Conservation (phyloP, 108 stramenopile genomes). For the Cyclotella distinguenda region DNA sequence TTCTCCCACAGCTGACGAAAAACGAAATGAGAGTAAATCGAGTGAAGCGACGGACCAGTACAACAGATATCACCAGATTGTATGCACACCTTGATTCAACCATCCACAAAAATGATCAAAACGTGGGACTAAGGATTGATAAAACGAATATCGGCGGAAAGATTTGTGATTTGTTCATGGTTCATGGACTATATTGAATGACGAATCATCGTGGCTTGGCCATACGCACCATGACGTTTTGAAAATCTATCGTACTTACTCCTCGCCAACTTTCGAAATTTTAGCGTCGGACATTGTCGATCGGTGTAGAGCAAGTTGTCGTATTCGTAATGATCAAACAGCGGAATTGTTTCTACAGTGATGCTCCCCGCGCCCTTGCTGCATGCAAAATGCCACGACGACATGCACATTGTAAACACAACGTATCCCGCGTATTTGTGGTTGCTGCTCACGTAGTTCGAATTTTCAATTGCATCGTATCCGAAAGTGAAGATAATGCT, state of each 20-base stretch:
- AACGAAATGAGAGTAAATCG: no score
- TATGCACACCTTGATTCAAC: conserved; percentile 56
- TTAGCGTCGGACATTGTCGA: conserved; percentile 59
- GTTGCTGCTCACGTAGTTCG: conserved; percentile 40
- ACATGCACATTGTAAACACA: conserved; percentile 72
- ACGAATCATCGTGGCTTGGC: conserved; percentile 22
- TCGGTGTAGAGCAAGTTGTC: conserved; percentile 75
- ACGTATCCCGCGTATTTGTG: conserved; percentile 69
- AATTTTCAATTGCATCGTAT: conserved; percentile 64
- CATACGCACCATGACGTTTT: conserved; percentile 43
- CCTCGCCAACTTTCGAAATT: conserved; percentile 68
- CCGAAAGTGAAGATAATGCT: conserved; percentile 64
- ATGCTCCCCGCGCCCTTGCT: conserved; percentile 62
- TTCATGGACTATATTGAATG: neutral
- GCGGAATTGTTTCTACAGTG: conserved; percentile 52
- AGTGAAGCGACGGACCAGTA: no score
- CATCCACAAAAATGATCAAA: conserved; percentile 94
- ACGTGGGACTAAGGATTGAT: conserved; percentile 28
- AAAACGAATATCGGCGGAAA: no score
- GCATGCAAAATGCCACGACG: conserved; percentile 61
- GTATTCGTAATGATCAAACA: conserved; percentile 83
- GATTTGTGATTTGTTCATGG: no score
- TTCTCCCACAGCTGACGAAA: conserved; percentile 66
- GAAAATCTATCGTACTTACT: conserved; percentile 82
- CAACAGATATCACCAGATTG: neutral